Conservation (phyloP, 768 basidiomycete species). For the Kwoniella mangroviensis region DNA sequence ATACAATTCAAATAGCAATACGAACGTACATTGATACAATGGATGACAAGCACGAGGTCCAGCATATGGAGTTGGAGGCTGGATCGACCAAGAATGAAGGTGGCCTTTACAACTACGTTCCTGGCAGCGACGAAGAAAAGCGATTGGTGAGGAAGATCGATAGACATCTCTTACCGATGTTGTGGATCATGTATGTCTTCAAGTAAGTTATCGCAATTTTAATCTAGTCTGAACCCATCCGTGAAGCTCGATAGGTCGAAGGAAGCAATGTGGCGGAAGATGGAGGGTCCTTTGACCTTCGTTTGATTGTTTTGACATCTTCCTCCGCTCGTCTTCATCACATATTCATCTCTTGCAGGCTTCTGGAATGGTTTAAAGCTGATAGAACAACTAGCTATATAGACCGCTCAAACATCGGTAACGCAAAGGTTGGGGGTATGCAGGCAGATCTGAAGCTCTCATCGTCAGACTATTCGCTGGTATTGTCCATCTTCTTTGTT, state of each 20-base stretch:
- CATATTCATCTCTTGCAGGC: too few relatives aligned
- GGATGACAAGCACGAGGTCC: constrained; percentile 20
- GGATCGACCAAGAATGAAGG: background rate
- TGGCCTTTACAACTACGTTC: constrained; percentile 30
- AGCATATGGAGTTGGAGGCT: constrained; percentile 15
- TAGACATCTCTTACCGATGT: constrained; percentile 43
- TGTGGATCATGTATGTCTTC: constrained; percentile 52
- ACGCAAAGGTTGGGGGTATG: constrained; percentile 56
- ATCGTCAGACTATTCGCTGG: constrained; percentile 56
- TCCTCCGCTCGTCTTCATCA: too few relatives aligned
- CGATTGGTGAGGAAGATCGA: constrained; percentile 54
- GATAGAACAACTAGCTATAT: too few relatives aligned
- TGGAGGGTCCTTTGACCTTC: too few relatives aligned
- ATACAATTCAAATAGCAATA: background rate
- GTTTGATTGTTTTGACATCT: too few relatives aligned
- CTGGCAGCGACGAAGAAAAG: constrained; percentile 48
- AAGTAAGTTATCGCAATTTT: constrained; percentile 30
- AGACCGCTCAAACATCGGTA: constrained; percentile 52
- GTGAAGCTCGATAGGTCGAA: too few relatives aligned
- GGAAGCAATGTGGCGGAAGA: background rate
- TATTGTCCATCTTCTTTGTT: constrained; percentile 58
- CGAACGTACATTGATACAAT: background rate
- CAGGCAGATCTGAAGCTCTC: constrained; percentile 44
- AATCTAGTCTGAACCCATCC: background rate
- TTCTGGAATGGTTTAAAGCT: too few relatives aligned